phyloP scores from a whole-genome alignment of 1,284 basidiomycete genomes.

The Puccinia triticina region DNA sequence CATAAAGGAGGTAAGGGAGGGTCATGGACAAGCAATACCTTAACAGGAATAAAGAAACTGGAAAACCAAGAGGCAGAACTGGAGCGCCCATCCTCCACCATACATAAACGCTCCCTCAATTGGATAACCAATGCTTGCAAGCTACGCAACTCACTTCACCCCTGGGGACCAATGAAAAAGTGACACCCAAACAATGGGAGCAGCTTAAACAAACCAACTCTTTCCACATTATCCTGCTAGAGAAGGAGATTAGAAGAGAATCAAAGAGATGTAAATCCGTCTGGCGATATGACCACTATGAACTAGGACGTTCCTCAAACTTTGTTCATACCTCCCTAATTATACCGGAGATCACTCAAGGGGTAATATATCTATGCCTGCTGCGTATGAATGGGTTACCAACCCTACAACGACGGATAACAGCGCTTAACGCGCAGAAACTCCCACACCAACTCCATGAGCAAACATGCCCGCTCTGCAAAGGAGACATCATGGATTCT shows the following conservation, averaged over 20 bases:
- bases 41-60: neutral
- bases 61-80: neutral
- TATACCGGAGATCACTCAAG: neutral
- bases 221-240: neutral
- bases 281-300: neutral
- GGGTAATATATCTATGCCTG: neutral
- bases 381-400: conserved; percentile 21
- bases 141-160: neutral
- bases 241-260: neutral
- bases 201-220: neutral
- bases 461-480: no score
- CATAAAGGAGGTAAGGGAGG: no score
- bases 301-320: neutral
- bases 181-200: neutral
- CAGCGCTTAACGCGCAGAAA: no score
- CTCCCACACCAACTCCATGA: no score
- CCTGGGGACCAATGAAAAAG: neutral
- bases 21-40: neutral
- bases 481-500: no score
- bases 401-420: no score
- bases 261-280: neutral
- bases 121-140: neutral
- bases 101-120: neutral
- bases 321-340: neutral
- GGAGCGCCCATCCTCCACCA: no score